Percentiles rank a stretch among this genome's conserved stretches.
Evolutionary conservation across 2,329 filamentous ascomycete genomes (phyloP).

Genomic region (Atkinsonella hypoxylon): DNA sequence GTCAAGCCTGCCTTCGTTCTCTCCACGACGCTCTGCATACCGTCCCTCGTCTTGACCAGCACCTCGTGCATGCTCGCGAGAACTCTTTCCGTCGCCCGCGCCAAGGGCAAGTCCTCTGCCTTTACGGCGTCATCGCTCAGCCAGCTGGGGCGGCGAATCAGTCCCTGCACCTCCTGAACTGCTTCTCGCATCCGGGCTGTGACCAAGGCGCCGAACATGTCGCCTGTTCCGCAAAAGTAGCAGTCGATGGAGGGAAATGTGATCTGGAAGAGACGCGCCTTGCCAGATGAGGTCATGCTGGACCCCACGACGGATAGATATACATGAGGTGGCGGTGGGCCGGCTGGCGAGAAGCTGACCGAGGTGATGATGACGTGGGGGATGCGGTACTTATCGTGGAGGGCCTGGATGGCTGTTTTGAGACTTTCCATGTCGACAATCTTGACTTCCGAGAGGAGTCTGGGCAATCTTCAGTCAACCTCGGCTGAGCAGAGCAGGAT

Average conservation of each 20-base stretch:
- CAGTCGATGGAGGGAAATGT: constrained; percentile 78
- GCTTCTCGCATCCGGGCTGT: constrained; percentile 81
- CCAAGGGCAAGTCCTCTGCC: constrained; percentile 65
- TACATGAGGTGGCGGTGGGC: constrained; percentile 39
- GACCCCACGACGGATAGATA: constrained; percentile 68
- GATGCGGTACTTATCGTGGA: constrained; percentile 65
- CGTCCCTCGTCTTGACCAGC: constrained; percentile 54
- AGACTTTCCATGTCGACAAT: constrained; percentile 67
- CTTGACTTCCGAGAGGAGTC: constrained; percentile 71
- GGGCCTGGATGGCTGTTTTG: constrained; percentile 57
- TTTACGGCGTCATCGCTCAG: constrained; percentile 59
- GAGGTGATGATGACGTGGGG: constrained; percentile 92
- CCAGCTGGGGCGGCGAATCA: constrained; percentile 55
- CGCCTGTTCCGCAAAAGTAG: constrained; percentile 92
- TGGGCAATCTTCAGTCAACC: constrained; percentile 22
- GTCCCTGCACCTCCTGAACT: constrained; percentile 33
- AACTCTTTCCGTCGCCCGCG: constrained; percentile 73
- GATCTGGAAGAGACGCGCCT: constrained; percentile 77
- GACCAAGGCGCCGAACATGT: constrained; percentile 94
- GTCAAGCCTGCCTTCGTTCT: constrained; percentile 29
- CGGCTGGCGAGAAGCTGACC: constrained; percentile 52
- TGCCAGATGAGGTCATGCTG: constrained; percentile 49
- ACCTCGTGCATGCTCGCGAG: constrained; percentile 88
- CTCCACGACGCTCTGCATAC: constrained; percentile 42
- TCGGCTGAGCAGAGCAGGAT: no score